phyloP scores from a whole-genome alignment of 2,329 filamentous ascomycete species.

The Cercospora citrullina region DNA sequence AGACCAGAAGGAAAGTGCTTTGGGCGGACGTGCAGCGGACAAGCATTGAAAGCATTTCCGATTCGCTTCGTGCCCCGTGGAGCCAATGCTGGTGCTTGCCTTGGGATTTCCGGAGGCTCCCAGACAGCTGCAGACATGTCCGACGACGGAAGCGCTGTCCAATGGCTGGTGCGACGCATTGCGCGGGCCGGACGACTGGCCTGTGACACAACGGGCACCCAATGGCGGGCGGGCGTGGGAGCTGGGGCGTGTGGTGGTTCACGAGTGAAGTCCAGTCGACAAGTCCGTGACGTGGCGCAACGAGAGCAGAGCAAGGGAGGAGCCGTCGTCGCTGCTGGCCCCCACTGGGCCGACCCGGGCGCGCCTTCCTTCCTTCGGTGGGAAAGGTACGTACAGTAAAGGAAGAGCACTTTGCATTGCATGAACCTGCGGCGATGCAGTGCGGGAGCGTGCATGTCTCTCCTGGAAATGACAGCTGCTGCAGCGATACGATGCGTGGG shows the following conservation, averaged over 20 bases:
- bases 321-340: background rate
- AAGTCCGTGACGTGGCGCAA: slow-evolving; percentile 8
- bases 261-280: background rate
- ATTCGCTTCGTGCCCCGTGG: slow-evolving; percentile 14
- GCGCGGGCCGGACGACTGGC: slow-evolving; percentile 12
- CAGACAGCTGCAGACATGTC: slow-evolving; percentile 11
- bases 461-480: no score
- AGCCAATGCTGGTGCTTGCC: slow-evolving; percentile 14
- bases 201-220: slow-evolving; percentile 9
- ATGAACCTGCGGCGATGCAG: slow-evolving; percentile 6
- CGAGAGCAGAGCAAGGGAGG: background rate
- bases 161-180: slow-evolving; percentile 22
- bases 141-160: slow-evolving; percentile 13
- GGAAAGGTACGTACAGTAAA: no score
- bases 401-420: background rate
- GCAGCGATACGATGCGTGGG: no score
- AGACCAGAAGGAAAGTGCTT: slow-evolving; percentile 11
- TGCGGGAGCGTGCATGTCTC: background rate
- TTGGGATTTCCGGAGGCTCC: slow-evolving; percentile 18
- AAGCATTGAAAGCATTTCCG: slow-evolving; percentile 2
- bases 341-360: slow-evolving; percentile 8
- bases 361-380: background rate
- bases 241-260: slow-evolving; percentile 5
- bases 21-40: slow-evolving; percentile 15
- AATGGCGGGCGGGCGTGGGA: slow-evolving; percentile 3